A percentile compares a stretch with the other conserved stretches of the same genome.
These are phyloP conservation scores for Sinapis alba DNA, from an alignment of 441 rosid genomes.

Conservation along the genomic window DNA sequence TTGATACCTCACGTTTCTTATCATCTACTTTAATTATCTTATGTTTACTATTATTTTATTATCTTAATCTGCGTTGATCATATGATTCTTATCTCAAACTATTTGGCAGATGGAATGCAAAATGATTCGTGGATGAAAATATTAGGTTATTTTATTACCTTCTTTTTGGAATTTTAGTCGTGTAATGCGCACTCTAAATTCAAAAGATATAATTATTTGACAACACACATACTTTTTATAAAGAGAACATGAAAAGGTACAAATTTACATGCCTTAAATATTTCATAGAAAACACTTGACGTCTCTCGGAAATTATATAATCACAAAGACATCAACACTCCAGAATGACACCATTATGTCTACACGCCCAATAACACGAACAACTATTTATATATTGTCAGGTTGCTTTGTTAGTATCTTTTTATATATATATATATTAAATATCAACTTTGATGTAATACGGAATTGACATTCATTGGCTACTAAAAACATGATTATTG, in stretches of 20 bases:
- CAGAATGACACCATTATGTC: constrained; percentile 40
- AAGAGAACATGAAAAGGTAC: constrained; percentile 36
- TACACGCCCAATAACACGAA: constrained; percentile 26
- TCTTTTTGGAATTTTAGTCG: constrained; percentile 1
- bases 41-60: constrained; percentile 8
- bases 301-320: constrained; percentile 12
- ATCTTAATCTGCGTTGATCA: not conserved
- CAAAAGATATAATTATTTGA: constrained; percentile 24
- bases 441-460: not conserved
- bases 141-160: not conserved
- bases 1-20: constrained; percentile 39
- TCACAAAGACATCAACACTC: constrained; percentile 23
- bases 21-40: constrained; percentile 34
- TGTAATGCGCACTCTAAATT: constrained; percentile 30
- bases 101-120: constrained; percentile 15
- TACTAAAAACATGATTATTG: no score
- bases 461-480: constrained; percentile 4
- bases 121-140: constrained; percentile 23
- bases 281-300: constrained; percentile 25
- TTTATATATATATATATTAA: not conserved
- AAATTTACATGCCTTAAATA: constrained; percentile 25
- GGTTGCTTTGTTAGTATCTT: constrained; percentile 4
- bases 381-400: constrained; percentile 25
- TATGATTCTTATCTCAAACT: not conserved
- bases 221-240: constrained; percentile 11